Conservation (phyloP, 1,139 yeast genomes). For the Yamadazyma diospyri region DNA sequence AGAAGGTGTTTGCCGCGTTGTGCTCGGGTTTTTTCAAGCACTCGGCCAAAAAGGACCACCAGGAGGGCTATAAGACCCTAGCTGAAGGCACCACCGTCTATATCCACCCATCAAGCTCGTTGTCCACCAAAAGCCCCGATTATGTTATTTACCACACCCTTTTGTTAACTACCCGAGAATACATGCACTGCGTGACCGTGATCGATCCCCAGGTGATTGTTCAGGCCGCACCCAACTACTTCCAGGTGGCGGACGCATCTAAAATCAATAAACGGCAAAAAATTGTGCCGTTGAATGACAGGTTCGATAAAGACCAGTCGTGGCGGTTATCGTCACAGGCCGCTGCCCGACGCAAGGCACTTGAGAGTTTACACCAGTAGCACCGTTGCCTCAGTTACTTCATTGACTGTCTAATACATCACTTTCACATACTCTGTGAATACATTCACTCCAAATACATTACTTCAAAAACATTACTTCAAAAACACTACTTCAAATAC, state of each 20-base stretch:
- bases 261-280: constrained; percentile 41
- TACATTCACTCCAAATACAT: too few species aligned
- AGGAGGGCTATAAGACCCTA: constrained; percentile 70
- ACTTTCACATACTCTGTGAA: too few species aligned
- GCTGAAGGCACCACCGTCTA: constrained; percentile 75
- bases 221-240: constrained; percentile 84
- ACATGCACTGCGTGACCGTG: constrained; percentile 65
- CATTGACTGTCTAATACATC: not conserved
- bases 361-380: constrained; percentile 10
- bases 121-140: constrained; percentile 71
- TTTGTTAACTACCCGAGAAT: constrained; percentile 61
- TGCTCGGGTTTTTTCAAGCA: constrained; percentile 89
- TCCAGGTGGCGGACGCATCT: constrained; percentile 54
- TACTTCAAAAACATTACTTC: too few species aligned
- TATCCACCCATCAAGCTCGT: constrained; percentile 84
- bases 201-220: constrained; percentile 72
- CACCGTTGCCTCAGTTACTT: too few species aligned
- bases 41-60: constrained; percentile 71
- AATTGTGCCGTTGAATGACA: constrained; percentile 62
- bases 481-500: too few species aligned
- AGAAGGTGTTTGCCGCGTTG: constrained; percentile 63
- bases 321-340: constrained; percentile 43
- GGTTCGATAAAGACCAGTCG: constrained; percentile 46
- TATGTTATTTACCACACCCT: constrained; percentile 70
- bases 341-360: constrained; percentile 29